Percentiles rank a stretch among this genome's conserved stretches.
These are phyloP conservation scores for Helianthus tuberosus DNA, from an alignment of 129 eudicot species.

Conservation along the genomic window DNA sequence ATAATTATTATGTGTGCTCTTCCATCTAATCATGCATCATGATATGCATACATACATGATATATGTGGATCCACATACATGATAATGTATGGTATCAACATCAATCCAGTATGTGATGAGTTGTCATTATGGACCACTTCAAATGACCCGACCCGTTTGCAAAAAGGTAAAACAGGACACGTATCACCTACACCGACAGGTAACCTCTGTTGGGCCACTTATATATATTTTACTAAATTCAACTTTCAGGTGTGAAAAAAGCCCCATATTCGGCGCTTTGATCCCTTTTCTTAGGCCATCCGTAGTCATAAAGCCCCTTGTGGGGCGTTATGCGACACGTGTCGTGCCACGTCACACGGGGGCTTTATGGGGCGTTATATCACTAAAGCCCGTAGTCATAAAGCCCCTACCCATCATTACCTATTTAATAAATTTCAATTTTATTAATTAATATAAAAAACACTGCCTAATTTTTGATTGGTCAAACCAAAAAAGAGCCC, in stretches of 20 bases:
- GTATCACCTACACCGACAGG: slow-evolving; percentile 30
- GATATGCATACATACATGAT: slow-evolving; percentile 31
- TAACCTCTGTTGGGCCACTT: slow-evolving; percentile 26
- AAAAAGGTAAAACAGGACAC: slow-evolving; percentile 29
- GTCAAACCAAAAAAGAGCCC: too few relatives aligned
- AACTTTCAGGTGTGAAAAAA: slow-evolving; percentile 33
- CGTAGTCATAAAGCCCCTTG: too few relatives aligned
- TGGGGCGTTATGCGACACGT: too few relatives aligned
- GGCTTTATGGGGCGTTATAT: too few relatives aligned
- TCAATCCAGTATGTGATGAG: slow-evolving; percentile 23
- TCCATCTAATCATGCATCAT: slow-evolving; percentile 30
- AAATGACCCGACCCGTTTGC: slow-evolving; percentile 16
- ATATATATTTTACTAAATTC: slow-evolving; percentile 14
- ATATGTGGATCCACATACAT: too few relatives aligned
- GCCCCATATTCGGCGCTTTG: slow-evolving; percentile 20
- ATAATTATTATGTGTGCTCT: too few relatives aligned
- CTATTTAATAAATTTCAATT: too few relatives aligned
- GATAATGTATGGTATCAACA: not conserved
- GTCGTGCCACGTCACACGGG: too few relatives aligned
- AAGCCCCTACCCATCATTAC: too few relatives aligned
- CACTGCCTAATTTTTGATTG: too few relatives aligned
- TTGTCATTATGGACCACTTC: slow-evolving; percentile 27
- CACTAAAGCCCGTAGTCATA: too few relatives aligned
- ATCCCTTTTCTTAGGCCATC: slow-evolving; percentile 8
- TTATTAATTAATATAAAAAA: too few relatives aligned